A percentile compares a stretch with the other conserved stretches of the same genome.
phyloP scores from a whole-genome alignment of 768 basidiomycete genomes.

The Piloderma croceum region DNA sequence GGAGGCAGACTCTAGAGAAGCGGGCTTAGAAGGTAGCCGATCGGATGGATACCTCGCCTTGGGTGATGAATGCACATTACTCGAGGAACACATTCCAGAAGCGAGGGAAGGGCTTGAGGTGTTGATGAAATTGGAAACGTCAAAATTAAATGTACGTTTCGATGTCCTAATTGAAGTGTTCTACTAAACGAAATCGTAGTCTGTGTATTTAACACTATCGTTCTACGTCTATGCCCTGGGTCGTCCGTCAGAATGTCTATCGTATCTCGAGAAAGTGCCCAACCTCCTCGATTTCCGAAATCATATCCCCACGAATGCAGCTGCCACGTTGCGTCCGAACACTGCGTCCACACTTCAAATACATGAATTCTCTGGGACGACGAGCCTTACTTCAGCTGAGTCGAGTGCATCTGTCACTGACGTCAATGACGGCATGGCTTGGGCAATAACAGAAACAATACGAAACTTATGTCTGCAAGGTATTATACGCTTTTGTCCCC shows the following conservation, averaged over 20 bases:
- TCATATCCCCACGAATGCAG: slow-evolving; percentile 37
- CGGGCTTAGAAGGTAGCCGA: slow-evolving; percentile 41
- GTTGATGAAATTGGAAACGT: slow-evolving; percentile 44
- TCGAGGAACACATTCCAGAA: slow-evolving; percentile 53
- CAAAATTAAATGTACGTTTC: slow-evolving; percentile 54
- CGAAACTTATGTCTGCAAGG: slow-evolving; percentile 78
- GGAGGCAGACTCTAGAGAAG: slow-evolving; percentile 35
- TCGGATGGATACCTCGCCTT: slow-evolving; percentile 37
- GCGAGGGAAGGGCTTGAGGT: slow-evolving; percentile 47
- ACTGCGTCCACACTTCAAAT: slow-evolving; percentile 32
- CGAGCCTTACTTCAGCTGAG: slow-evolving; percentile 43
- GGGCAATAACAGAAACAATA: slow-evolving; percentile 68
- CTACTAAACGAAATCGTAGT: slow-evolving; percentile 34
- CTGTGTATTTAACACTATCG: slow-evolving; percentile 61
- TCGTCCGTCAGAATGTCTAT: slow-evolving; percentile 56
- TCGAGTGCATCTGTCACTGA: slow-evolving; percentile 41
- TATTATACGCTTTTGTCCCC: slow-evolving; percentile 24
- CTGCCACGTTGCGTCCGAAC: slow-evolving; percentile 39
- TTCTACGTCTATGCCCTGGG: slow-evolving; percentile 80
- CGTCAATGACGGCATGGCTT: slow-evolving; percentile 63
- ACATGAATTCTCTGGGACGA: slow-evolving; percentile 40
- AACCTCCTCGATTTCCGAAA: slow-evolving; percentile 49
- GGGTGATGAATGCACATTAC: slow-evolving; percentile 54
- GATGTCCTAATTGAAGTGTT: slow-evolving; percentile 1
- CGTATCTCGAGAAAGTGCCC: slow-evolving; percentile 49